A percentile compares a stretch with the other conserved stretches of the same genome.
Evolutionary conservation across 306 rosid species (phyloP).

Genomic region (Cicer bijugum): DNA sequence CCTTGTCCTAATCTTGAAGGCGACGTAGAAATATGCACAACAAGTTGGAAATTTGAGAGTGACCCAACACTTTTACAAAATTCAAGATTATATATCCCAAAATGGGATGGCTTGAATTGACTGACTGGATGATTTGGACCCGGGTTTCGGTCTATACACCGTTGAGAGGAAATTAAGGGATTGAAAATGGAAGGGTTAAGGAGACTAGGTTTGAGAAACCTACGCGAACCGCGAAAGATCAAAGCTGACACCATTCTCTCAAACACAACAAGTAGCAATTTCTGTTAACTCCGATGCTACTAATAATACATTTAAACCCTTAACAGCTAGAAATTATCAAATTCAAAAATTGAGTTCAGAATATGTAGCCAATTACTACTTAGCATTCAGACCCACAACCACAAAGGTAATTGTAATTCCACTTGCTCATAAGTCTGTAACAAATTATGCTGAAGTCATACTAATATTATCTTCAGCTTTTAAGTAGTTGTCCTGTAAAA

Average conservation of each 20-base stretch:
- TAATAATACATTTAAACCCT: not conserved
- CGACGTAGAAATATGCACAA: slow-evolving; percentile 56
- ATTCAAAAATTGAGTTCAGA: not conserved
- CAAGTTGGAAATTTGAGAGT: slow-evolving; percentile 46
- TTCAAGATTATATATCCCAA: slow-evolving; percentile 31
- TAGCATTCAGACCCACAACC: not conserved
- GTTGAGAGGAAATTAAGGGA: slow-evolving; percentile 45
- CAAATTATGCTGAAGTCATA: no score
- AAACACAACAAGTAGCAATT: slow-evolving; percentile 17
- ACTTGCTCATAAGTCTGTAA: not conserved
- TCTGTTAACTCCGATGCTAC: not conserved
- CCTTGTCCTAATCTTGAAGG: slow-evolving; percentile 48
- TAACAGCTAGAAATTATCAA: not conserved
- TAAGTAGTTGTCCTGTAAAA: no score
- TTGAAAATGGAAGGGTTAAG: slow-evolving; percentile 35
- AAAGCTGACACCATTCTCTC: slow-evolving; percentile 50
- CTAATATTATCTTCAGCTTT: no score
- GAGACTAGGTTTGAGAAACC: slow-evolving; percentile 47
- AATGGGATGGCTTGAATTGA: slow-evolving; percentile 40
- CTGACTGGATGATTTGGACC: slow-evolving; percentile 3
- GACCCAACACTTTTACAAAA: slow-evolving; percentile 25
- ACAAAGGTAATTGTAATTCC: not conserved
- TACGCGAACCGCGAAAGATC: slow-evolving; percentile 49
- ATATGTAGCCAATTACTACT: not conserved
- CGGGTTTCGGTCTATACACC: slow-evolving; percentile 27